Percentiles rank a stretch among this genome's conserved stretches.
Conservation (phyloP, 352 stramenopile genomes). For the Phytophthora sp. region DNA sequence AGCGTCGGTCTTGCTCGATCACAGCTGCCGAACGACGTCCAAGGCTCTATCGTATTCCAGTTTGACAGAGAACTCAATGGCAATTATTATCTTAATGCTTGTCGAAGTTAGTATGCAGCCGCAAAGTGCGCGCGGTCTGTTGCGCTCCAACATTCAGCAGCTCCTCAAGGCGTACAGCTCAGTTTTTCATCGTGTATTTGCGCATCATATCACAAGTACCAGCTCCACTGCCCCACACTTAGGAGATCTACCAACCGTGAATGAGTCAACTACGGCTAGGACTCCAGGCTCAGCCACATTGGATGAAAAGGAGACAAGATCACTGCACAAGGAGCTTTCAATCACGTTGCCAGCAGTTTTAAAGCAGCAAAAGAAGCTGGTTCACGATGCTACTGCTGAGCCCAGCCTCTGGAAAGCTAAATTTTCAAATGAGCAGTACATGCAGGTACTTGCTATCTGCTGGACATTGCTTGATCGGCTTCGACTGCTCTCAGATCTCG, state of each 20-base stretch:
- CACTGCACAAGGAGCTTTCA: constrained; percentile 49
- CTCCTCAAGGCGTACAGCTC: constrained; percentile 48
- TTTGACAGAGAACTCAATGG: constrained; percentile 68
- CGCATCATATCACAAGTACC: constrained; percentile 53
- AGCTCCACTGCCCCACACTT: constrained; percentile 7
- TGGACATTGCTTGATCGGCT: constrained; percentile 59
- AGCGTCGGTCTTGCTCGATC: constrained; percentile 58
- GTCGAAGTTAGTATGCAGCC: constrained; percentile 56
- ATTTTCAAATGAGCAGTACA: constrained; percentile 66
- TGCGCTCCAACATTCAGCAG: constrained; percentile 63
- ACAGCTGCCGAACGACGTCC: constrained; percentile 40
- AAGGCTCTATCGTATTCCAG: constrained; percentile 58
- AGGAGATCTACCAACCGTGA: constrained; percentile 14
- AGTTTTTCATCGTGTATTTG: constrained; percentile 52
- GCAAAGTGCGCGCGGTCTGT: constrained; percentile 52
- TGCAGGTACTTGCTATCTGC: constrained; percentile 45
- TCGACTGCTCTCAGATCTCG: constrained; percentile 66
- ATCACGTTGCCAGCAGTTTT: constrained; percentile 42
- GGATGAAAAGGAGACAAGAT: constrained; percentile 29
- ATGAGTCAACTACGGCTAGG: constrained; percentile 4
- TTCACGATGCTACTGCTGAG: constrained; percentile 58
- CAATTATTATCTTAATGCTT: constrained; percentile 73
- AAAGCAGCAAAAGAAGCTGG: constrained; percentile 51
- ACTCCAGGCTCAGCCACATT: constrained; percentile 18
- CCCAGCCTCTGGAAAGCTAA: constrained; percentile 59